Evolutionary conservation across 2,329 filamentous ascomycete genomes (phyloP).

Genomic region (Colletotrichum shisoi): DNA sequence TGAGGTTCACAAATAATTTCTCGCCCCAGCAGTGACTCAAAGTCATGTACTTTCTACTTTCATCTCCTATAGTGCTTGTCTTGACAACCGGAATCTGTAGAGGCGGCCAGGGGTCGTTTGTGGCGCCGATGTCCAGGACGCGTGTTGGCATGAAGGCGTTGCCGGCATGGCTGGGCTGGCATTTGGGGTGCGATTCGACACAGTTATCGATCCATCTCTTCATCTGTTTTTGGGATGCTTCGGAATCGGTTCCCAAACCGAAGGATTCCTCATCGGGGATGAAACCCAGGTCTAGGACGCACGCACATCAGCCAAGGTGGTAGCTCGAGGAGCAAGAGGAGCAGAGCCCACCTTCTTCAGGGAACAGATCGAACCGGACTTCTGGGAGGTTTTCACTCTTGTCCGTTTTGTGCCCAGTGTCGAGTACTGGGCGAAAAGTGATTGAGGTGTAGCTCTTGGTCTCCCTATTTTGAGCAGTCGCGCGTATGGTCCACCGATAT

Average conservation of each 20-base stretch:
- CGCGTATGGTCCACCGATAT: not conserved
- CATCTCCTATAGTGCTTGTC: not conserved
- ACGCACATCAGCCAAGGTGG: not conserved
- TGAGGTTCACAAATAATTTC: slow-evolving; percentile 18
- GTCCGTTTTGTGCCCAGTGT: not conserved
- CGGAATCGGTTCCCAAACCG: slow-evolving; percentile 1
- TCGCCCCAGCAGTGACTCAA: slow-evolving; percentile 43
- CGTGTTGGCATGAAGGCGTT: slow-evolving; percentile 32
- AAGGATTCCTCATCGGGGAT: not conserved
- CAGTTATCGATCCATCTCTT: slow-evolving; percentile 36
- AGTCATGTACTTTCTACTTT: slow-evolving; percentile 23
- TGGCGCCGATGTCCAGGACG: slow-evolving; percentile 34
- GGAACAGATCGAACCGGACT: not conserved
- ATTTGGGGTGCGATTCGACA: slow-evolving; percentile 22
- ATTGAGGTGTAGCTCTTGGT: not conserved
- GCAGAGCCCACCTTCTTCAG: not conserved
- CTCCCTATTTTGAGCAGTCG: not conserved
- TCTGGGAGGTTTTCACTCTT: not conserved
- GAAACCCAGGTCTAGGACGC: not conserved
- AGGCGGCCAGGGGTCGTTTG: not conserved
- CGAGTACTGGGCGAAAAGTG: not conserved
- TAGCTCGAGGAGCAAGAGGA: not conserved
- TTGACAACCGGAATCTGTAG: slow-evolving; percentile 13
- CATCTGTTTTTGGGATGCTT: not conserved
- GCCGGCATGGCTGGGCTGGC: slow-evolving; percentile 15